Evolutionary conservation across 2,329 filamentous ascomycete genomes (phyloP), one percentile per base, ranked within the genome.

Genomic region (Colletotrichum horii): DNA sequence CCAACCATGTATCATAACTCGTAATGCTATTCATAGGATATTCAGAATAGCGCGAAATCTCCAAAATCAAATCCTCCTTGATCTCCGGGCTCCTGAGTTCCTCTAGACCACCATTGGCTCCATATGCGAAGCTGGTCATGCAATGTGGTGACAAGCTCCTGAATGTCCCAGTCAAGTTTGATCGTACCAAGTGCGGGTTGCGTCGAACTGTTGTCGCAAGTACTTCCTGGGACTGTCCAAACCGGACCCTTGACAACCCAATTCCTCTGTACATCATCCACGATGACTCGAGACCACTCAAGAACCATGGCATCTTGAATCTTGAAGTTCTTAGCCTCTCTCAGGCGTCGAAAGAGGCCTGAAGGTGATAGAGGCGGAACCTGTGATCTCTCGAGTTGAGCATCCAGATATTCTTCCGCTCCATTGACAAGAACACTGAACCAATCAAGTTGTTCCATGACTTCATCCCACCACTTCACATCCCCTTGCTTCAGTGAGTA

Each of bases 231-330:
- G n/a, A 88, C 83, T 0, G 82, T 84, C 14, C 89, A 83, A 4
- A 74, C 80, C 3, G 80, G 78, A 5, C 78, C 80, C 4, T 80
- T 80, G 2, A 82, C 79, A 9, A 83, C 74, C 89, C 89, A 91
- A 56, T 85, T 87, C 60, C 83, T 84, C 6, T 81, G 80, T 14
- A 90, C 84, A 56, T 91, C 88, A 11, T 84, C 82, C 7, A 84
- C 70, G 48, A 91, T 87, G 65, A 84, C 84, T 19, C 83, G 82
- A 8, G 82, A 81, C 71, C 90, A 90, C 56, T 77, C 83, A 34
- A 81, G 79, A 11, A 87, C 79, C 30, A 87, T 81, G 4, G 82
- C 72, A 36, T 84, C 75, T 36, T 76, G 69, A 70, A 68, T 28
- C 77, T 36, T 65, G 67, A 68, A 15, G 58, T n/a, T 28, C 58